Evolutionary conservation across 495 filamentous ascomycete genomes (phyloP).

Genomic region (Xanthoparmelia taractica): DNA sequence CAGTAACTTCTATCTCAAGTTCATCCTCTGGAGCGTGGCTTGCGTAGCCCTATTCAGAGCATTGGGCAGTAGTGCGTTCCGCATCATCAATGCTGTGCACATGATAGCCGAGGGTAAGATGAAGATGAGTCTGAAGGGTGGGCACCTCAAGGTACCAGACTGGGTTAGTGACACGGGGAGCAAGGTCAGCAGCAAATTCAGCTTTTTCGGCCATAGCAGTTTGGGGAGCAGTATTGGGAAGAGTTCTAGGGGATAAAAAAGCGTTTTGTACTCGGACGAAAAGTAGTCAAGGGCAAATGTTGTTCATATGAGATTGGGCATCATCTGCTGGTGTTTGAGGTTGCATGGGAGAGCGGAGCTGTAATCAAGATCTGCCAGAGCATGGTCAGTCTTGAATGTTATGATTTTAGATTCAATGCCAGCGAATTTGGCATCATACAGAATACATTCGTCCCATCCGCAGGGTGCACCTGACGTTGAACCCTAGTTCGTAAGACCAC

Average conservation of each 20-base stretch:
- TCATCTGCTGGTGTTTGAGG: constrained; percentile 1
- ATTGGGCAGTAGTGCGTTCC: constrained; percentile 71
- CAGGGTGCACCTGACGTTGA: not conserved
- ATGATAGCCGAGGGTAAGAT: constrained; percentile 79
- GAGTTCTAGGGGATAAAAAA: constrained; percentile 11
- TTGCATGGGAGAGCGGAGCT: not conserved
- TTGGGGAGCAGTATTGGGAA: constrained; percentile 32
- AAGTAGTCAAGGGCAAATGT: not conserved
- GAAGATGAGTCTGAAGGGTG: constrained; percentile 44
- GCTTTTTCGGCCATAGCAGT: constrained; percentile 25
- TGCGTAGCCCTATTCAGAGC: constrained; percentile 76
- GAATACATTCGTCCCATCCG: not conserved
- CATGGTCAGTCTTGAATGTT: not conserved
- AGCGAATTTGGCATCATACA: not conserved
- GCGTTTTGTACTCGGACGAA: not conserved
- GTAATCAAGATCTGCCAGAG: not conserved
- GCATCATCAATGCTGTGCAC: constrained; percentile 72
- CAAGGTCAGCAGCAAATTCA: constrained; percentile 29
- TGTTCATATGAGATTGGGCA: not conserved
- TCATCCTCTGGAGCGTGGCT: constrained; percentile 91
- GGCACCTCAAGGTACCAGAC: constrained; percentile 27
- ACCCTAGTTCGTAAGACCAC: not conserved
- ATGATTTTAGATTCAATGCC: not conserved
- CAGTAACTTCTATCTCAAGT: constrained; percentile 81
- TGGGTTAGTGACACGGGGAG: constrained; percentile 30